Conservation (phyloP, 2,329 filamentous ascomycete species). For the Pseudogymnoascus sp. region DNA sequence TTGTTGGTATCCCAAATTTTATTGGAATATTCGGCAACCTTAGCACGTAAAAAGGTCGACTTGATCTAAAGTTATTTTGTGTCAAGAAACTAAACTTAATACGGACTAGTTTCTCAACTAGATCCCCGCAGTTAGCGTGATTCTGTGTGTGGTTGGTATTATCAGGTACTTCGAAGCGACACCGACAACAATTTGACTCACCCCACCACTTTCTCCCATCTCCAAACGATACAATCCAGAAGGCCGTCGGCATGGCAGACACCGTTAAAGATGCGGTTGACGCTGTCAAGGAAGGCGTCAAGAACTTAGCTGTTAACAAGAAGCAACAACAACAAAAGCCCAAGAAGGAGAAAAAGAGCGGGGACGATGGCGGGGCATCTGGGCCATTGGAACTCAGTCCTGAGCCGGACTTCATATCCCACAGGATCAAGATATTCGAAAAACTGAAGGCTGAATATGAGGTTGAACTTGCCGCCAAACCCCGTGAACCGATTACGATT, state of each 20-base stretch:
- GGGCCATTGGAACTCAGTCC: constrained; percentile 43
- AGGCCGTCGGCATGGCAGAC: constrained; percentile 36
- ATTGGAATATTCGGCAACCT: constrained; percentile 11
- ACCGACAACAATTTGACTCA: constrained; percentile 10
- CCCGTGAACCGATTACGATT: constrained; percentile 66
- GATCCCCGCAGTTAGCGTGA: constrained; percentile 6
- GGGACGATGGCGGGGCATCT: constrained; percentile 30
- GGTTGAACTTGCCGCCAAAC: constrained; percentile 63
- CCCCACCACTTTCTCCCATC: not conserved
- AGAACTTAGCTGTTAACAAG: constrained; percentile 46
- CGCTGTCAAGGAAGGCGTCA: constrained; percentile 49
- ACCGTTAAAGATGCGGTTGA: constrained; percentile 41
- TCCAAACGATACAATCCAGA: not conserved
- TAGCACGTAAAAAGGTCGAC: constrained; percentile 7
- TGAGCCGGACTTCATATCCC: constrained; percentile 70
- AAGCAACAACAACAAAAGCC: constrained; percentile 34
- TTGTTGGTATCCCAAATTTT: constrained; percentile 4
- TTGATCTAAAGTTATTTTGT: constrained; percentile 11
- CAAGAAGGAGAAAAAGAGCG: constrained; percentile 46
- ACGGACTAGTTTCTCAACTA: constrained; percentile 6
- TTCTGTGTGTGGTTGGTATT: not conserved
- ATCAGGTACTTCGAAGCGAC: constrained; percentile 6
- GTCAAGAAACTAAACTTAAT: not conserved
- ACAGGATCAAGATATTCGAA: constrained; percentile 82
- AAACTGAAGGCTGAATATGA: constrained; percentile 78